phyloP scores from a whole-genome alignment of 768 basidiomycete genomes.

The Termitomyces sp. region DNA sequence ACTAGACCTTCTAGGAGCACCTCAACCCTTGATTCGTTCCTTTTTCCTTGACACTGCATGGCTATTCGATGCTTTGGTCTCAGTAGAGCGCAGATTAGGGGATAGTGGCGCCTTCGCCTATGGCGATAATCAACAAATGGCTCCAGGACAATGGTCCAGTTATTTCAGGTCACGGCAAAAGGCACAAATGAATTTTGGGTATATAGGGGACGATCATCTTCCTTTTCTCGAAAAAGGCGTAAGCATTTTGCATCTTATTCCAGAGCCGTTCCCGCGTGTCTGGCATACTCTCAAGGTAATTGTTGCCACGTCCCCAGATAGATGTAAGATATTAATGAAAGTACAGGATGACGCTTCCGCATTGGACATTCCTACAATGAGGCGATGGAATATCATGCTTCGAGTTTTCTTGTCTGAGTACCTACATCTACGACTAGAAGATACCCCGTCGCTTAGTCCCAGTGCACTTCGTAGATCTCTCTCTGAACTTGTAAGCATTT shows the following conservation, averaged over 20 bases:
- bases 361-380: conserved; percentile 80
- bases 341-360: conserved; percentile 85
- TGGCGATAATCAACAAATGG: conserved; percentile 39
- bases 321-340: conserved; percentile 1
- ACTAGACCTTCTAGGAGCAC: conserved; percentile 86
- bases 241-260: conserved; percentile 84
- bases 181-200: conserved; percentile 39
- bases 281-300: conserved; percentile 82
- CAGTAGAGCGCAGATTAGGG: conserved; percentile 70
- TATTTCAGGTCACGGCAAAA: conserved; percentile 61
- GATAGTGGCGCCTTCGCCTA: conserved; percentile 59
- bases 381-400: conserved; percentile 85
- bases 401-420: conserved; percentile 91
- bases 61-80: conserved; percentile 79
- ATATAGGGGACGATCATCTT: conserved; percentile 90
- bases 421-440: conserved; percentile 59
- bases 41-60: conserved; percentile 89
- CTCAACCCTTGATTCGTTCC: conserved; percentile 69
- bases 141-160: conserved; percentile 49
- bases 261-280: conserved; percentile 83
- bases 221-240: conserved; percentile 87
- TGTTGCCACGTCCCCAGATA: conserved; percentile 19
- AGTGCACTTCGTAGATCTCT: conserved; percentile 30
- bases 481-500: conserved; percentile 45
- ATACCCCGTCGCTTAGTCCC: conserved; percentile 25